Conservation (phyloP, 495 filamentous ascomycete species). For the Extremus antarcticus region DNA sequence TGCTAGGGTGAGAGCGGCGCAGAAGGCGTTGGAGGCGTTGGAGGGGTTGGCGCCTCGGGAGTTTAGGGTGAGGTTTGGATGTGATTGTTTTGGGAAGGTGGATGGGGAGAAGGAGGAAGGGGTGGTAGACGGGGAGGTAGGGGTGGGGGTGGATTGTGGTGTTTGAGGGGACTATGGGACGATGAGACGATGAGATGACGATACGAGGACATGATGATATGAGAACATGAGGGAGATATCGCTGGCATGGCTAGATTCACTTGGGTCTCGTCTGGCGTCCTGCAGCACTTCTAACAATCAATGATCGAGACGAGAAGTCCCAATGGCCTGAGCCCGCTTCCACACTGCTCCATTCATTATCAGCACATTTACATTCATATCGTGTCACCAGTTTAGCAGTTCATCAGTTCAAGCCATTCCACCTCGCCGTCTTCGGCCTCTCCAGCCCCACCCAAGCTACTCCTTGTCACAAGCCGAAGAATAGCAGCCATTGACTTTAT, state of each 20-base stretch:
- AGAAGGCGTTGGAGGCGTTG: slow-evolving; percentile 50
- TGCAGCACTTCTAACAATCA: too few species aligned
- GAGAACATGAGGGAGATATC: too few species aligned
- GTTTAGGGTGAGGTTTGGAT: slow-evolving; percentile 51
- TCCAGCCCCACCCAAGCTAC: background rate
- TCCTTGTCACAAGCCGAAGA: background rate
- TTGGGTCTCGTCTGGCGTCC: too few species aligned
- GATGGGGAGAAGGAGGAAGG: background rate
- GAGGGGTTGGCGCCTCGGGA: slow-evolving; percentile 45
- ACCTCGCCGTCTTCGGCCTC: background rate
- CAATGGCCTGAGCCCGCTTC: too few species aligned
- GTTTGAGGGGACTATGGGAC: background rate
- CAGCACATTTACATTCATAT: too few species aligned
- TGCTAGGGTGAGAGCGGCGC: slow-evolving; percentile 64
- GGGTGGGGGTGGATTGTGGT: background rate
- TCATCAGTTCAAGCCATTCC: background rate
- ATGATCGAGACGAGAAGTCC: background rate
- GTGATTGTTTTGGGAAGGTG: slow-evolving; percentile 43
- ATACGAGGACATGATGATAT: too few species aligned
- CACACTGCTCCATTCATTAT: too few species aligned
- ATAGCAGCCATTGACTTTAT: background rate
- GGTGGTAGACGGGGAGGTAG: background rate
- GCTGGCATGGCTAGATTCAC: too few species aligned
- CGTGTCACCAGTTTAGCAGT: background rate
- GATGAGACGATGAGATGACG: background rate